Evolutionary conservation across 148 eudicot genomes (phyloP).

Genomic region (Salicornia ramosissima): DNA sequence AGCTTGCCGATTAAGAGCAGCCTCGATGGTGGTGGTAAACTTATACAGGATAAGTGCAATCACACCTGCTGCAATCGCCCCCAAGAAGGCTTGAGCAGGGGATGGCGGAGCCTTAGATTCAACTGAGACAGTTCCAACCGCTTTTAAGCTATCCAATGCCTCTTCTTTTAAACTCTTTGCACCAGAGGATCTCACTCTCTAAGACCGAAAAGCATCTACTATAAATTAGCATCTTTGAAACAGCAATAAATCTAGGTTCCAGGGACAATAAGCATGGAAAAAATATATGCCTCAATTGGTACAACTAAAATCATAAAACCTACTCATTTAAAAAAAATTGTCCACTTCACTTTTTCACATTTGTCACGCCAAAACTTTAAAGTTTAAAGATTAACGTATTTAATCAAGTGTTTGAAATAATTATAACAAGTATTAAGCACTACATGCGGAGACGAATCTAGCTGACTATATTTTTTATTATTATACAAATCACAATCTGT

Average conservation of each 20-base stretch:
- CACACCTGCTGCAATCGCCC: constrained; percentile 75
- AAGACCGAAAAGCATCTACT: constrained; percentile 22
- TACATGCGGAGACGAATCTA: no score
- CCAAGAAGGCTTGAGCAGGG: constrained; percentile 67
- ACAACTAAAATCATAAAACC: background rate
- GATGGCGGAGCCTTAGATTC: constrained; percentile 53
- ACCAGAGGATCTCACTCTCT: constrained; percentile 81
- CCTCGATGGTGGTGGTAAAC: constrained; percentile 76
- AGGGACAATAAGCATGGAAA: background rate
- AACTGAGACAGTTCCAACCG: constrained; percentile 44
- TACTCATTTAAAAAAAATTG: no score
- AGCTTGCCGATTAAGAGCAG: constrained; percentile 71
- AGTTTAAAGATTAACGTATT: no score
- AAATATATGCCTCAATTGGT: background rate
- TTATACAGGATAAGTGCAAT: constrained; percentile 84
- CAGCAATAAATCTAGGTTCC: background rate
- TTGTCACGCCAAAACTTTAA: no score
- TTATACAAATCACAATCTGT: no score
- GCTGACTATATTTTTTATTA: no score
- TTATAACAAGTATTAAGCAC: no score
- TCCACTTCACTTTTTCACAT: no score
- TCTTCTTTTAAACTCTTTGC: constrained; percentile 69
- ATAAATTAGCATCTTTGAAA: background rate
- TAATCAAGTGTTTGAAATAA: no score
- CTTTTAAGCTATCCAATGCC: constrained; percentile 82